These are phyloP conservation scores for Wickerhamiella nectarea DNA, from an alignment of 805 yeast species.

Conservation along the genomic window DNA sequence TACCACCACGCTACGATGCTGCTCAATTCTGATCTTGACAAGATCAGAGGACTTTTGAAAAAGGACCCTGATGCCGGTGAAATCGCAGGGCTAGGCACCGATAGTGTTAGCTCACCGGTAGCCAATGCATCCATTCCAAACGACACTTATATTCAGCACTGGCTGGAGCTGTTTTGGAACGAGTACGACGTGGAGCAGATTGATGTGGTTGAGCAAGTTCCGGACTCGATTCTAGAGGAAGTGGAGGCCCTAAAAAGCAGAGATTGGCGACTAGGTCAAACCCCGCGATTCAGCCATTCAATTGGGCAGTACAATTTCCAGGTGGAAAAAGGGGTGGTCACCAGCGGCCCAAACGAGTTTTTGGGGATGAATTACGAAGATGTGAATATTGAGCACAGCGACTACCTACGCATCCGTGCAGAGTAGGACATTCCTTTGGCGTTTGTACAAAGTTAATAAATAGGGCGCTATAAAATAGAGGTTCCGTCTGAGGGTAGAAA, in stretches of 20 bases:
- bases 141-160: conserved; percentile 35
- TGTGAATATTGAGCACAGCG: neutral
- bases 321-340: conserved; percentile 39
- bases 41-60: conserved; percentile 45
- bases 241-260: conserved; percentile 36
- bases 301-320: conserved; percentile 28
- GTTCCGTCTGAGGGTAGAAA: too few relatives aligned
- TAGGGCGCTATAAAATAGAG: too few relatives aligned
- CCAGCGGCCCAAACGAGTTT: conserved; percentile 9
- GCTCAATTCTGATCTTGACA: conserved; percentile 47
- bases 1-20: conserved; percentile 97
- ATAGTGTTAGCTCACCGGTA: conserved; percentile 72
- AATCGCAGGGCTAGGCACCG: conserved; percentile 42
- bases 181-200: conserved; percentile 18
- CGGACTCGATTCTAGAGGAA: conserved; percentile 16
- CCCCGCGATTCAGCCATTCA: conserved; percentile 57
- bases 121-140: conserved; percentile 41
- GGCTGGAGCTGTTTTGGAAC: conserved; percentile 30
- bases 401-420: too few relatives aligned
- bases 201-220: conserved; percentile 8
- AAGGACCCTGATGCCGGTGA: conserved; percentile 30
- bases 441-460: too few relatives aligned
- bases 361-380: conserved; percentile 6
- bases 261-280: conserved; percentile 64
- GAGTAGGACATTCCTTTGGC: too few relatives aligned